Conservation (phyloP, 2,329 filamentous ascomycete species). For the Neonectria coccinea region DNA sequence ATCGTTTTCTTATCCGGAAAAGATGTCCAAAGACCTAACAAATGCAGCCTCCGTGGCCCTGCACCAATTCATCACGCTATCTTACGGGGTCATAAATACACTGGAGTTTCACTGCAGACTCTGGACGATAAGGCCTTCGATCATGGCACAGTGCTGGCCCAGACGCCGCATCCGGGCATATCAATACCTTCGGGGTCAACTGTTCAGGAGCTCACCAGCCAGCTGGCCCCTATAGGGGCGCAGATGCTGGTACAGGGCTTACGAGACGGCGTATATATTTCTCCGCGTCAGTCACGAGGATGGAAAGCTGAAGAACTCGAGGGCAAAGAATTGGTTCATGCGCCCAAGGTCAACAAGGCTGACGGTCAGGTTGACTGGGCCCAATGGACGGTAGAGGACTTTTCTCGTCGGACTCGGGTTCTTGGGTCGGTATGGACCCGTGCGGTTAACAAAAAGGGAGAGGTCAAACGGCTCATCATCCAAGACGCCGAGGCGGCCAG, state of each 20-base stretch:
- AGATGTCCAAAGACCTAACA: slow-evolving; percentile 23
- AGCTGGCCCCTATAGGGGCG: slow-evolving; percentile 74
- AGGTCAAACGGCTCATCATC: slow-evolving; percentile 55
- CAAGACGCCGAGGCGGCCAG: slow-evolving; percentile 47
- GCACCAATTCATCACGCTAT: slow-evolving; percentile 90
- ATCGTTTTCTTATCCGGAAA: neutral
- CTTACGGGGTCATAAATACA: slow-evolving; percentile 67
- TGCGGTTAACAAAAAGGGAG: slow-evolving; percentile 42
- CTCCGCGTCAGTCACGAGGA: slow-evolving; percentile 62
- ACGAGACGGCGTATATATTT: slow-evolving; percentile 71
- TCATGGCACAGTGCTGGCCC: slow-evolving; percentile 78
- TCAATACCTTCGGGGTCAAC: slow-evolving; percentile 59
- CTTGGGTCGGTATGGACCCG: slow-evolving; percentile 75
- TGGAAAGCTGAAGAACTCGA: slow-evolving; percentile 41
- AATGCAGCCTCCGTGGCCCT: slow-evolving; percentile 79
- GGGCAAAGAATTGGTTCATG: slow-evolving; percentile 58
- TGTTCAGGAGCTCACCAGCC: slow-evolving; percentile 53
- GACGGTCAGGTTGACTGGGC: slow-evolving; percentile 73
- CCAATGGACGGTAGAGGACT: slow-evolving; percentile 62
- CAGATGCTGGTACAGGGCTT: slow-evolving; percentile 77
- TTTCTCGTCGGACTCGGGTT: slow-evolving; percentile 68
- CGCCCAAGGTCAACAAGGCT: slow-evolving; percentile 77
- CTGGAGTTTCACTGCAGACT: slow-evolving; percentile 89
- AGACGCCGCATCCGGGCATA: slow-evolving; percentile 72
- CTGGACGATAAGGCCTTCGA: slow-evolving; percentile 83